Evolutionary conservation across 306 rosid species (phyloP).

Genomic region (Vigna radiata): DNA sequence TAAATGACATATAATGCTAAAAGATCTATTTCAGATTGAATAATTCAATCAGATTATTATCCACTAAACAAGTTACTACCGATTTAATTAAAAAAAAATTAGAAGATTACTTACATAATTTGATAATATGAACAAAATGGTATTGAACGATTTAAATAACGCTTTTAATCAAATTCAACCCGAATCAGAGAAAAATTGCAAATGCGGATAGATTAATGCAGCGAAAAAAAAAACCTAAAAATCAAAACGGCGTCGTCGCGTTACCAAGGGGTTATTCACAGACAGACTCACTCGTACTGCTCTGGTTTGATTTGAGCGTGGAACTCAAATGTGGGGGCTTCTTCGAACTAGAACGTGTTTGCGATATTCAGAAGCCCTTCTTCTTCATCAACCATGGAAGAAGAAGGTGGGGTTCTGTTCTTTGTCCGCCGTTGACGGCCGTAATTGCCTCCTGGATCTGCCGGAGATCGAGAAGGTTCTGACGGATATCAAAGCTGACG

Average conservation of each 20-base stretch:
- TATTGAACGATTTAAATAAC: too few species aligned
- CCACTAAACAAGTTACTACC: too few species aligned
- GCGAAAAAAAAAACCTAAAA: neutral
- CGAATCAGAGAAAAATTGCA: too few species aligned
- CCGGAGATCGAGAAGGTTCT: slow-evolving; percentile 84
- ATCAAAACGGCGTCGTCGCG: neutral
- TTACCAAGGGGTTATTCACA: neutral
- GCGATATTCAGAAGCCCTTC: slow-evolving; percentile 10
- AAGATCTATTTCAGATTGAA: too few species aligned
- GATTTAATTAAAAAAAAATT: too few species aligned
- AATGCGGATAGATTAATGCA: too few species aligned
- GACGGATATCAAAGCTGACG: slow-evolving; percentile 80
- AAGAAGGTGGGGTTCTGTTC: slow-evolving; percentile 48
- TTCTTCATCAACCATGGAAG: slow-evolving; percentile 51
- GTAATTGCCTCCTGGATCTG: slow-evolving; percentile 59
- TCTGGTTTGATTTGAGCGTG: neutral
- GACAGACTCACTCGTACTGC: neutral
- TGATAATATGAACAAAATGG: too few species aligned
- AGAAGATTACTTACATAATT: too few species aligned
- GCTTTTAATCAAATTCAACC: too few species aligned
- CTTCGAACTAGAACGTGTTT: slow-evolving; percentile 43
- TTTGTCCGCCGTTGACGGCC: slow-evolving; percentile 27
- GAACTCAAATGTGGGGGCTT: slow-evolving; percentile 53
- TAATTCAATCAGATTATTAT: too few species aligned
- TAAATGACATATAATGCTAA: too few species aligned